A percentile compares a stretch with the other conserved stretches of the same genome.
phyloP scores from a whole-genome alignment of 768 basidiomycete species.

The Mycena capillaripes region DNA sequence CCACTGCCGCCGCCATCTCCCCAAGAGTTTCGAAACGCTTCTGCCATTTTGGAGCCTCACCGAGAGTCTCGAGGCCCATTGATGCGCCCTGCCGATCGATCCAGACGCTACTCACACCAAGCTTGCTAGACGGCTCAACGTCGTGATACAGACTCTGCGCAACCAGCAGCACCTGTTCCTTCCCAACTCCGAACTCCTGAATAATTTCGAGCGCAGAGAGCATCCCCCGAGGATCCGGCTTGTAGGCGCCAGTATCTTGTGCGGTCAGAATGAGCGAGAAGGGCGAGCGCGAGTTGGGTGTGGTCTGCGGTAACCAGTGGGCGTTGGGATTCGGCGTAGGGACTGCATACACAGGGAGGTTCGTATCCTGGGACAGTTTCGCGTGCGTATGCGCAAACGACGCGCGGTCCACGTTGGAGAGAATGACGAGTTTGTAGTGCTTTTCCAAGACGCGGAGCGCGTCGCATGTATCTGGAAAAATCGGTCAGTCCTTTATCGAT shows the following conservation, averaged over 20 bases:
- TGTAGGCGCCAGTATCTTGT: conserved; percentile 81
- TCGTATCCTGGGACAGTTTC: conserved; percentile 61
- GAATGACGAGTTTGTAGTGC: conserved; percentile 77
- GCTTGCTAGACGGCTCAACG: conserved; percentile 69
- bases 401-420: conserved; percentile 80
- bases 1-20: conserved; percentile 72
- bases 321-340: conserved; percentile 50
- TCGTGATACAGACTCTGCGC: conserved; percentile 80
- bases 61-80: conserved; percentile 55
- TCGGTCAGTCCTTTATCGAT: conserved; percentile 72
- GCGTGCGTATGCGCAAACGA: conserved; percentile 74
- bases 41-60: conserved; percentile 51
- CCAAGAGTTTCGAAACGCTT: conserved; percentile 74
- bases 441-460: conserved; percentile 73
- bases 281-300: conserved; percentile 61
- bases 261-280: conserved; percentile 81
- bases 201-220: conserved; percentile 61
- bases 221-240: conserved; percentile 73
- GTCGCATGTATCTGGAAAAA: conserved; percentile 75
- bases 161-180: conserved; percentile 70
- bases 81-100: conserved; percentile 70
- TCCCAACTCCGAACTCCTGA: conserved; percentile 54
- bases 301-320: conserved; percentile 61
- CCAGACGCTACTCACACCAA: conserved; percentile 73
- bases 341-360: conserved; percentile 46